phyloP scores from a whole-genome alignment of 345 rosid species.

The Aegle marmelos region DNA sequence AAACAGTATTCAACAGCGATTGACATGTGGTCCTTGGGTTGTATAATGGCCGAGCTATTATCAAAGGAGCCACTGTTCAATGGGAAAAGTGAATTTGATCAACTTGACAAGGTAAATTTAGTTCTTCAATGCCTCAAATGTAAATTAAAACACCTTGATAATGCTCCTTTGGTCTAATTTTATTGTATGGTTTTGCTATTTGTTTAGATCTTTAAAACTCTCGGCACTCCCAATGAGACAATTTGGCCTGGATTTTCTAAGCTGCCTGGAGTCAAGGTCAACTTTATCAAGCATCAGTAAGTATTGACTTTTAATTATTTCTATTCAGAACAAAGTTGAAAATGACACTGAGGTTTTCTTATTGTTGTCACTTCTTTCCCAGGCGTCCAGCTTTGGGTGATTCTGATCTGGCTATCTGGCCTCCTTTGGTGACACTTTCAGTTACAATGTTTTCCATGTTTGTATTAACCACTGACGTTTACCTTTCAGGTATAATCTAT shows the following conservation, averaged over 20 bases:
- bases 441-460: constrained; percentile 27
- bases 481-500: constrained; percentile 87
- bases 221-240: constrained; percentile 93
- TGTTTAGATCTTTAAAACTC: constrained; percentile 78
- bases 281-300: constrained; percentile 98
- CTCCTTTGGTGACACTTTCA: constrained; percentile 56
- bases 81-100: constrained; percentile 96
- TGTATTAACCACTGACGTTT: constrained; percentile 43
- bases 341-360: constrained; percentile 36
- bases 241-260: constrained; percentile 98
- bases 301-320: constrained; percentile 31
- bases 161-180: background rate
- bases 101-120: constrained; percentile 85
- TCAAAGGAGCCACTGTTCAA: constrained; percentile 87
- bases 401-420: constrained; percentile 83
- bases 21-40: constrained; percentile 99
- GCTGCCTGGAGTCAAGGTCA: constrained; percentile 95
- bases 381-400: constrained; percentile 91
- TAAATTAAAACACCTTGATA: background rate
- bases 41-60: constrained; percentile 94
- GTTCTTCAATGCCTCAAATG: background rate
- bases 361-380: constrained; percentile 65
- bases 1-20: constrained; percentile 96
- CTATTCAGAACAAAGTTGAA: constrained; percentile 19
- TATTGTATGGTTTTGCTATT: background rate